phyloP scores from a whole-genome alignment of 2,329 filamentous ascomycete species.

The Capronia epimyces region DNA sequence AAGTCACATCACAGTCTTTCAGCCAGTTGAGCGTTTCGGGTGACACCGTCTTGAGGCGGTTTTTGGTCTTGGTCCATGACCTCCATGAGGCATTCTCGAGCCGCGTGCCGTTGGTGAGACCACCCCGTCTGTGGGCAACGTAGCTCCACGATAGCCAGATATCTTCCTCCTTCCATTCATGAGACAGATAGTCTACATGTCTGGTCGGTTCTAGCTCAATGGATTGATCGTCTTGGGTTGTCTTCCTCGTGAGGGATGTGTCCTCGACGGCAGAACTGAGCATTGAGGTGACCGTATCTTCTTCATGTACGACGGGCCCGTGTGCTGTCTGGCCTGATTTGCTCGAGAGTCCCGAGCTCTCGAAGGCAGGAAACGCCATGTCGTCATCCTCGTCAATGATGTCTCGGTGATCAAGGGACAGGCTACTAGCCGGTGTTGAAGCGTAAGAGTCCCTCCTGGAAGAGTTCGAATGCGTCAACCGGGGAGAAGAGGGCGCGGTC shows the following conservation, averaged over 20 bases:
- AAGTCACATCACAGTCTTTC: conserved; percentile 95
- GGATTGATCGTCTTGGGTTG: conserved; percentile 73
- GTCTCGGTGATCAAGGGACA: conserved; percentile 34
- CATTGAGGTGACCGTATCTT: conserved; percentile 28
- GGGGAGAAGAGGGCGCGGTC: conserved; percentile 37
- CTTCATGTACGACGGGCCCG: conserved; percentile 35
- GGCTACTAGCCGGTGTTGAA: conserved; percentile 36
- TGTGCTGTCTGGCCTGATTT: conserved; percentile 19
- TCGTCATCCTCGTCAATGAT: conserved; percentile 31
- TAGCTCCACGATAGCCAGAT: conserved; percentile 98
- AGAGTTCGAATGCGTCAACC: conserved; percentile 31
- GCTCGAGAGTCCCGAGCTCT: conserved; percentile 4
- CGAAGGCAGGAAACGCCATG: conserved; percentile 45
- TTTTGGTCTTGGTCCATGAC: conserved; percentile 91
- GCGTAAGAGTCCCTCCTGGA: conserved; percentile 34
- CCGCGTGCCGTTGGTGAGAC: conserved; percentile 74
- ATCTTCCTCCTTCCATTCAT: conserved; percentile 91
- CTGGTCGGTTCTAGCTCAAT: conserved; percentile 69
- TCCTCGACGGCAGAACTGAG: conserved; percentile 52
- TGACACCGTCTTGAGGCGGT: conserved; percentile 77
- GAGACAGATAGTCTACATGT: conserved; percentile 92
- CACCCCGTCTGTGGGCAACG: conserved; percentile 70
- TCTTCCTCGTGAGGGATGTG: conserved; percentile 52
- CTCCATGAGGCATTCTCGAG: conserved; percentile 96
- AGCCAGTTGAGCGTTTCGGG: conserved; percentile 94